Evolutionary conservation across 2,329 filamentous ascomycete genomes (phyloP), one percentile per base, ranked within the genome.

Genomic region (Truncatella angustata): DNA sequence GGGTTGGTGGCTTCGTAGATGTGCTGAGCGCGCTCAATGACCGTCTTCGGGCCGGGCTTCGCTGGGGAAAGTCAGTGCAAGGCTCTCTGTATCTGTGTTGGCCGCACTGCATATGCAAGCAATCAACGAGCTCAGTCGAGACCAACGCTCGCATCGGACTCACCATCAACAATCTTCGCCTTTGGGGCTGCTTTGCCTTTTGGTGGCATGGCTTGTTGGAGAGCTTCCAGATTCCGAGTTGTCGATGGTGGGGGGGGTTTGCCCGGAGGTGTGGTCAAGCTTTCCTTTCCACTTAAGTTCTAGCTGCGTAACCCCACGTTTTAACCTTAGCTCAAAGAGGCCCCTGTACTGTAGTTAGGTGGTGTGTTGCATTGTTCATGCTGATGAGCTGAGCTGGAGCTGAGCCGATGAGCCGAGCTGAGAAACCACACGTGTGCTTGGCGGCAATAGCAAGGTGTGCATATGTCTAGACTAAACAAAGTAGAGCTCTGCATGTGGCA

Each of bases 1-100:
- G 79, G 79, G 57, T 79, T 79, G 49, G 76, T 77, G 53, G 72
- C 68, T 68, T 75, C 73, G 70, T 74, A 78, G 53, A 72, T 73
- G 53, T 76, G 69, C 52, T 69, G 66, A 56, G 73, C 73, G 48
- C 73, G 75, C 55, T 81, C 74, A 66, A 70, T 68, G 59, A 81
- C 63, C 14, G 80, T 83, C 56, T 70, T 66, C 9, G 73, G 70
- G 50, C 60, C 43, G 21, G 66, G 62, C 4, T 46, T 34, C 35
- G 53, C 49, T 49, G 48, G 48, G 4, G 14, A 24, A 26, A 28
- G 43, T 52, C 10, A 50, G 43, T n/a, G n/a, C n/a, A n/a, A n/a
- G n/a, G n/a, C n/a, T n/a, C n/a, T n/a, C n/a, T n/a, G n/a, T n/a
- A n/a, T n/a, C 21, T 42, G 35, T 57, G 49, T 51, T 51, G 20